Evolutionary conservation across 2,329 filamentous ascomycete species (phyloP), one percentile per base, ranked within the genome.

Genomic region (Helotiales sp.): DNA sequence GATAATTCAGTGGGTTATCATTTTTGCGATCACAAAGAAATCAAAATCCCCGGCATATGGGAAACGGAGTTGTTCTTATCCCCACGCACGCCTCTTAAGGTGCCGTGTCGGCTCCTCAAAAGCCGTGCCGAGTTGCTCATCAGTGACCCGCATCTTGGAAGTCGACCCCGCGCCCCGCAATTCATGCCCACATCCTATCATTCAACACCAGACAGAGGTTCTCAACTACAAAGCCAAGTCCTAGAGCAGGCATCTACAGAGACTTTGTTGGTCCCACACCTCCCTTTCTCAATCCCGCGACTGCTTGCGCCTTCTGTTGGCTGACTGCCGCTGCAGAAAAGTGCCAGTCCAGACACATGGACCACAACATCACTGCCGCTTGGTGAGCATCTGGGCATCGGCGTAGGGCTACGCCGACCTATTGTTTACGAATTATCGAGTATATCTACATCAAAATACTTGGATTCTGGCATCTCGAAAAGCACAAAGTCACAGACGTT

Each of bases 51-150:
- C 7, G 7, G 11, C 28, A 5, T 3, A 20, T 34, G n/a, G 28
- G 52, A n/a, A n/a, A 20, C 52, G 52, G 52, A 55, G 30, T 55
- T 55, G 52, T 24, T 55, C 7, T 55, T 40, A 57, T 57, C 54
- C 54, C 30, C 32, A 6, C 11, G 1, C 8, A 24, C 50, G 28
- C 52, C 13, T 37, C 54, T 22, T 11, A 10, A 57, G 26, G 40
- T 57, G 54, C 54, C 54, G 54, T 10, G 13, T 40, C 20, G 24
- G 15, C n/a, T 17, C 40, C 30, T 20, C 54, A 57, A 6, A 37
- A 57, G 54, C 54, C 30, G 30, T 22, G 54, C 54, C 32, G 30
- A 57, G 54, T n/a, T n/a, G n/a, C n/a, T n/a, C n/a, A n/a, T n/a
- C n/a, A n/a, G n/a, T 40, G 28, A 34, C 30, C n/a, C 30, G 28